These are phyloP conservation scores for Nitzschia putrida DNA, from an alignment of 108 stramenopile species.

Conservation along the genomic window DNA sequence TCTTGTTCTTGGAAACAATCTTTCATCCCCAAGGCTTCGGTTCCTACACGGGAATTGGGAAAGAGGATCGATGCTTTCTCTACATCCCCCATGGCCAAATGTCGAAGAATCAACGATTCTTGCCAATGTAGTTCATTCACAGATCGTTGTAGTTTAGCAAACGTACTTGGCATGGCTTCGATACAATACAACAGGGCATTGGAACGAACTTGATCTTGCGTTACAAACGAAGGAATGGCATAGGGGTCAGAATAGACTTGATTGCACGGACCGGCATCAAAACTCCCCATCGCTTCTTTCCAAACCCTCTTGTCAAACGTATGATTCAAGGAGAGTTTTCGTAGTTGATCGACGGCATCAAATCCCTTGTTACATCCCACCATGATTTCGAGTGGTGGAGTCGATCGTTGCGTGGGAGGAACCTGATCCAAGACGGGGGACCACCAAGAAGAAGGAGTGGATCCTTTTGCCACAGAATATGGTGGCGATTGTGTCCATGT, in stretches of 20 bases:
- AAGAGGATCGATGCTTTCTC: conserved; percentile 30
- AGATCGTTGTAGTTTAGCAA: conserved; percentile 7
- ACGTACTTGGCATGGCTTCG: conserved; percentile 64
- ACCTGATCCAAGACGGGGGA: background rate
- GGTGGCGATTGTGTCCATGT: background rate
- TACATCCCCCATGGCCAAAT: conserved; percentile 45
- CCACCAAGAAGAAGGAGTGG: background rate
- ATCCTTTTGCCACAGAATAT: too few species aligned
- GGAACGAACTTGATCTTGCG: background rate
- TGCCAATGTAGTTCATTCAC: conserved; percentile 16
- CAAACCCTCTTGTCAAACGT: conserved; percentile 41
- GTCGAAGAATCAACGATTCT: conserved; percentile 35
- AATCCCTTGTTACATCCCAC: conserved; percentile 78
- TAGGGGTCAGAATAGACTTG: conserved; percentile 13
- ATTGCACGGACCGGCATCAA: conserved; percentile 8
- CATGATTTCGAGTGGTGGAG: conserved; percentile 28
- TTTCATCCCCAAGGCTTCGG: conserved; percentile 3
- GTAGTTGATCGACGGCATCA: conserved; percentile 61
- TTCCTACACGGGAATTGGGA: conserved; percentile 17
- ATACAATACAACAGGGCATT: conserved; percentile 46
- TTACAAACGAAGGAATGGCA: background rate
- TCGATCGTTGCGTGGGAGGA: background rate
- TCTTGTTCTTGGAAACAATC: conserved; percentile 19
- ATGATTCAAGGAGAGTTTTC: conserved; percentile 50
- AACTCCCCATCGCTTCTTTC: conserved; percentile 21